Conservation (phyloP, 2,329 filamentous ascomycete species). For the Venturia effusa region DNA sequence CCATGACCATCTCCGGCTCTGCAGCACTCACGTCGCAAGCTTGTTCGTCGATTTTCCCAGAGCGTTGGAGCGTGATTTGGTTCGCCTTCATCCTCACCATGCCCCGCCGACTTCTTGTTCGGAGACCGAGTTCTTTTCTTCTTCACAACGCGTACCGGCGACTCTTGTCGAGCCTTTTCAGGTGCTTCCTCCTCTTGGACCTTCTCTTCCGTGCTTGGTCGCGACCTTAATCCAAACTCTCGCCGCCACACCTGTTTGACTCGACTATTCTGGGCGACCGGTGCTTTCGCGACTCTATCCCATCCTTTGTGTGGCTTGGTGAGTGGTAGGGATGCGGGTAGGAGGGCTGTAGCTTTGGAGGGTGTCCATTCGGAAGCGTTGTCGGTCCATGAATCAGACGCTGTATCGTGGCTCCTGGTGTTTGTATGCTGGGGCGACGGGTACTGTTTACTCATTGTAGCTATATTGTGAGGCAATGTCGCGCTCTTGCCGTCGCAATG, state of each 20-base stretch:
- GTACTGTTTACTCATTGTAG: neutral
- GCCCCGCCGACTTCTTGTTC: slow-evolving; percentile 14
- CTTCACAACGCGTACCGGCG: slow-evolving; percentile 33
- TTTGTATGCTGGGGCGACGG: neutral
- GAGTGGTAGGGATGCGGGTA: slow-evolving; percentile 27
- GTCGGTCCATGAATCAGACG: slow-evolving; percentile 19
- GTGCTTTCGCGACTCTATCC: slow-evolving; percentile 36
- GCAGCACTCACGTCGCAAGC: neutral
- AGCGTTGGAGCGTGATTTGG: slow-evolving; percentile 5
- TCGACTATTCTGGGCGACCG: slow-evolving; percentile 24
- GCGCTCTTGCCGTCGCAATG: neutral
- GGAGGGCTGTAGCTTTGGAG: slow-evolving; percentile 30
- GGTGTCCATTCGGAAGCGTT: slow-evolving; percentile 28
- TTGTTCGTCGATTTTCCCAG: slow-evolving; percentile 10
- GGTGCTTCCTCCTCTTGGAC: slow-evolving; percentile 12
- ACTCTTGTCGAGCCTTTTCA: slow-evolving; percentile 16
- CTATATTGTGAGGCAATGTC: neutral
- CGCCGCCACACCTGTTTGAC: slow-evolving; percentile 39
- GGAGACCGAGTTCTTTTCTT: slow-evolving; percentile 27
- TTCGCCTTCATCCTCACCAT: slow-evolving; percentile 14
- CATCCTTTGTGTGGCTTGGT: slow-evolving; percentile 35
- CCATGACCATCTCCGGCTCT: neutral
- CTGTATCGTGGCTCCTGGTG: slow-evolving; percentile 14
- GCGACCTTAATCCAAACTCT: slow-evolving; percentile 22
- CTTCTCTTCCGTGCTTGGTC: slow-evolving; percentile 10